Conservation (phyloP, 176 grass and related monocot species). For the Puya raimondii region DNA sequence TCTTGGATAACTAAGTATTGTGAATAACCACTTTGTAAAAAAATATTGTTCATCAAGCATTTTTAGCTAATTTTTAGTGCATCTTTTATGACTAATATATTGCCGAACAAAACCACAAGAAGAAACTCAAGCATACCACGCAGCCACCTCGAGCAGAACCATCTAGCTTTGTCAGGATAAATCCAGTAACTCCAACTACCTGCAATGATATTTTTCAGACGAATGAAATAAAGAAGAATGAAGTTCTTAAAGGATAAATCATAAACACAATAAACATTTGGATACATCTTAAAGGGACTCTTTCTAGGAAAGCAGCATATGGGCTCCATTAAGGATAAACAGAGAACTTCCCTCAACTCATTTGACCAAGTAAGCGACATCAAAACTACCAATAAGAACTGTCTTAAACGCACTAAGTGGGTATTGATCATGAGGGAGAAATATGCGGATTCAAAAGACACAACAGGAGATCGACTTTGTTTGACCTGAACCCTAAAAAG, state of each 20-base stretch:
- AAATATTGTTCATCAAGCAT: too few relatives aligned
- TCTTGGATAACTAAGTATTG: not conserved
- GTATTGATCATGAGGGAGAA: too few relatives aligned
- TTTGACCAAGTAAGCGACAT: too few relatives aligned
- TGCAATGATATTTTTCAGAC: conserved; percentile 19
- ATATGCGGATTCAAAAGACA: too few relatives aligned
- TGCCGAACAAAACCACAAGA: not conserved
- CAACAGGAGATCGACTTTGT: too few relatives aligned
- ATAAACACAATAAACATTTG: not conserved
- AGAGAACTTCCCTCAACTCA: too few relatives aligned
- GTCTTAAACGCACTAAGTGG: too few relatives aligned
- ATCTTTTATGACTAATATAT: not conserved
- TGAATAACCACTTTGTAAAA: too few relatives aligned
- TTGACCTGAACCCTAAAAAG: too few relatives aligned
- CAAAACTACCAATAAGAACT: too few relatives aligned
- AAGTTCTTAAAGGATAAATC: not conserved
- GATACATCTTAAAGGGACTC: not conserved
- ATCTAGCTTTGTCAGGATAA: conserved; percentile 79
- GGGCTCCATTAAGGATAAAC: too few relatives aligned
- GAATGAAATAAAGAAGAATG: not conserved
- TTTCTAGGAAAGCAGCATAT: not conserved
- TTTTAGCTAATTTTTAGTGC: too few relatives aligned
- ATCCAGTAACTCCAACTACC: conserved; percentile 94
- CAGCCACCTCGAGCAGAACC: conserved; percentile 85
- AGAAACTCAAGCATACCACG: conserved; percentile 42